Evolutionary conservation across 345 rosid genomes (phyloP).

Genomic region (Arabidopsis arenosa): DNA sequence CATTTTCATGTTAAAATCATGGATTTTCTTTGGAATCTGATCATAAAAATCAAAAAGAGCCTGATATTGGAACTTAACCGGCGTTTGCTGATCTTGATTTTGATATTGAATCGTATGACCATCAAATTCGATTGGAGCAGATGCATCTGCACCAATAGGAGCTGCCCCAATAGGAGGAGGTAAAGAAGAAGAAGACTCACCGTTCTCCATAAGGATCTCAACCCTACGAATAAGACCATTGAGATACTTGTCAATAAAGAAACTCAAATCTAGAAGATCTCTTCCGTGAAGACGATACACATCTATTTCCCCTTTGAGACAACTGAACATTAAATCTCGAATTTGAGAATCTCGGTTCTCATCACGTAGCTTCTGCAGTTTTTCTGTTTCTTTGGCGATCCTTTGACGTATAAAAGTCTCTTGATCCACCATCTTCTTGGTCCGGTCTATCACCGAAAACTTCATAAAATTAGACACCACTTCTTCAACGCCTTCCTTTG

Average conservation of each 20-base stretch:
- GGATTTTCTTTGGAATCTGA: no score
- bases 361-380: neutral
- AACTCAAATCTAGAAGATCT: neutral
- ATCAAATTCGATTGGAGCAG: neutral
- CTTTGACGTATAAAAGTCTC: neutral
- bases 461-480: neutral
- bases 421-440: slow-evolving; percentile 19
- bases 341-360: slow-evolving; percentile 6
- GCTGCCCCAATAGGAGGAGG: neutral
- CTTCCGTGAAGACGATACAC: neutral
- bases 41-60: no score
- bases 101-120: no score
- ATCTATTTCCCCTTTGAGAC: neutral
- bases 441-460: neutral
- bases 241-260: neutral
- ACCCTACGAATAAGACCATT: neutral
- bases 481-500: neutral
- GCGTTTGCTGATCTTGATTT: no score
- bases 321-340: neutral
- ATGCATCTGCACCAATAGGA: neutral
- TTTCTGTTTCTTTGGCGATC: neutral
- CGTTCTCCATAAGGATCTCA: neutral
- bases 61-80: no score
- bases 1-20: no score
- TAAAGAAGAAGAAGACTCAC: neutral